These are phyloP conservation scores for Colletotrichum sp. DNA, from an alignment of 2,329 filamentous ascomycete genomes.

Conservation along the genomic window DNA sequence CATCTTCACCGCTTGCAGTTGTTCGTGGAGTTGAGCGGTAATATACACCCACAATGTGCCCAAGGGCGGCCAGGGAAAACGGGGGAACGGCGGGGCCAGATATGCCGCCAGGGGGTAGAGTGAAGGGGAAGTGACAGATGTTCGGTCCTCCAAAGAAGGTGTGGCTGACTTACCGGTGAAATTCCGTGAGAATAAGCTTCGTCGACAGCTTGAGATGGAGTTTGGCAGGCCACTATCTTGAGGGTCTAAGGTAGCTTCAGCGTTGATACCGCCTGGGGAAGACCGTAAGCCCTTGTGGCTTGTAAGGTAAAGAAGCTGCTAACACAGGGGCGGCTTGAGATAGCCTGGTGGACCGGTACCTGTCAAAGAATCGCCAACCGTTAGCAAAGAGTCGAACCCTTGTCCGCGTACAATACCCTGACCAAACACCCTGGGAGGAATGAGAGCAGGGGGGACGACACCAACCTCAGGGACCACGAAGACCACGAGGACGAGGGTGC, in stretches of 20 bases:
- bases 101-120: background rate
- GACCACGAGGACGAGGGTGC: background rate
- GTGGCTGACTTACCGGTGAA: background rate
- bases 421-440: background rate
- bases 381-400: constrained; percentile 8
- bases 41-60: background rate
- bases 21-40: background rate
- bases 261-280: background rate
- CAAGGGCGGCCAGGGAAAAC: background rate
- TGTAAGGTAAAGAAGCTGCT: background rate
- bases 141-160: background rate
- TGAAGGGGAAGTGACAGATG: background rate
- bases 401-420: background rate
- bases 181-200: constrained; percentile 8
- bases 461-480: constrained; percentile 9
- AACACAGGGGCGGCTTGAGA: background rate
- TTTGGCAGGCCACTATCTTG: background rate
- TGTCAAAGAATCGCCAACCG: constrained; percentile 19
- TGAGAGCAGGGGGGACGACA: background rate
- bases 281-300: background rate
- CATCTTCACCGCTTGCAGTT: constrained; percentile 10
- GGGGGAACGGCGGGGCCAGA: background rate
- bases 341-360: constrained; percentile 18
- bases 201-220: background rate
- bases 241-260: constrained; percentile 3